Conservation (phyloP, 1,284 basidiomycete species). For the Leucoagaricus sp. region DNA sequence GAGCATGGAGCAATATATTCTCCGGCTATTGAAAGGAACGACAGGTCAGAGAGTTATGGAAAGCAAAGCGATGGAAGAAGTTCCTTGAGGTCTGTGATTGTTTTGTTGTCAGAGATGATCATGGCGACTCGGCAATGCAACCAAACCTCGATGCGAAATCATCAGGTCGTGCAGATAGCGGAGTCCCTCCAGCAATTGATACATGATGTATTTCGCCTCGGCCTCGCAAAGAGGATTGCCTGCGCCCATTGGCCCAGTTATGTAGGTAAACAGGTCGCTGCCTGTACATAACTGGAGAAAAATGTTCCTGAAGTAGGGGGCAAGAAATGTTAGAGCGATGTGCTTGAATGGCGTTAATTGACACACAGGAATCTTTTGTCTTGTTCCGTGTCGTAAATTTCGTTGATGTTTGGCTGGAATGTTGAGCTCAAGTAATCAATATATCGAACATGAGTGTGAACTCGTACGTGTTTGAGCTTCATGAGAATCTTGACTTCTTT, state of each 20-base stretch:
- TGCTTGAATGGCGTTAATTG: background rate
- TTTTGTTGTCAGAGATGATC: background rate
- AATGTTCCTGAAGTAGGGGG: conserved; percentile 52
- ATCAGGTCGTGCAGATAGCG: conserved; percentile 72
- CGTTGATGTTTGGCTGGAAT: conserved; percentile 77
- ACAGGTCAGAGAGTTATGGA: background rate
- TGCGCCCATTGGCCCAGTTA: conserved; percentile 58
- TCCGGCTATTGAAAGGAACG: conserved; percentile 60
- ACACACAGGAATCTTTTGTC: conserved; percentile 61
- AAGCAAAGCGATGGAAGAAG: conserved; percentile 4
- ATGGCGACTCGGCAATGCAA: conserved; percentile 2
- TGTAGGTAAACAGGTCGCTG: conserved; percentile 79
- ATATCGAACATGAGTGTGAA: conserved; percentile 5
- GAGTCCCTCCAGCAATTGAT: conserved; percentile 74
- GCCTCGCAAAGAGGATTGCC: conserved; percentile 64
- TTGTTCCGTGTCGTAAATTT: conserved; percentile 69
- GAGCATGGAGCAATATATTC: conserved; percentile 77
- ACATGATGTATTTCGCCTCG: conserved; percentile 84
- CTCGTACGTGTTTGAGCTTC: conserved; percentile 65
- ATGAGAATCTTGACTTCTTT: conserved; percentile 77
- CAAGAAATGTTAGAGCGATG: background rate
- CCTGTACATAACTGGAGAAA: conserved; percentile 79
- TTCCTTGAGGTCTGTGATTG: conserved; percentile 69
- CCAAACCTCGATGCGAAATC: conserved; percentile 79
- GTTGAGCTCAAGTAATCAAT: background rate